Percentiles rank a stretch among this genome's conserved stretches.
Conservation (phyloP, 2,329 filamentous ascomycete species). For the Chalaropsis ovoidea region DNA sequence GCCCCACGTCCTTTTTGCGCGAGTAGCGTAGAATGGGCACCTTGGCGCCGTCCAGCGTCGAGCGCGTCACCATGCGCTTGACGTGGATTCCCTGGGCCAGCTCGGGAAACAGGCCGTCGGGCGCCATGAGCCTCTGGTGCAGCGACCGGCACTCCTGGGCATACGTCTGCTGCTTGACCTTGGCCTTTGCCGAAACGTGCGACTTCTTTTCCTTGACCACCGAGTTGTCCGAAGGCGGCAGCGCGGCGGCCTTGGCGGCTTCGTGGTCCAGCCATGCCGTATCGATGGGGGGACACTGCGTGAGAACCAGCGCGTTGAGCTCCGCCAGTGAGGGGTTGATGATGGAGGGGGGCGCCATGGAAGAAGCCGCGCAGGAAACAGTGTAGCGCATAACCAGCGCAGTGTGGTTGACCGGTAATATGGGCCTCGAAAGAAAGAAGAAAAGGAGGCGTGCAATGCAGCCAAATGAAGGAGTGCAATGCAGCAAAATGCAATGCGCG, state of each 20-base stretch:
- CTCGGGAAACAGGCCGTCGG: constrained; percentile 33
- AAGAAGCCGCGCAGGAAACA: constrained; percentile 1
- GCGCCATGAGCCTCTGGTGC: constrained; percentile 33
- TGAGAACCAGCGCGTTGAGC: constrained; percentile 30
- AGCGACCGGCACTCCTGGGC: constrained; percentile 35
- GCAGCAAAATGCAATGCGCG: not conserved
- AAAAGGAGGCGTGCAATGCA: not conserved
- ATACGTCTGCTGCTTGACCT: constrained; percentile 35
- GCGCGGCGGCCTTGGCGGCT: constrained; percentile 29
- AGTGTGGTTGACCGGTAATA: not conserved
- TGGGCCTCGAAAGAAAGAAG: not conserved
- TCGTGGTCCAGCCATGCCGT: constrained; percentile 37
- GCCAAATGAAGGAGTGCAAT: not conserved
- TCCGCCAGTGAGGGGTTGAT: constrained; percentile 21
- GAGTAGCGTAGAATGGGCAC: constrained; percentile 36
- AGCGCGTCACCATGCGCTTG: constrained; percentile 31
- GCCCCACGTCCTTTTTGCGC: constrained; percentile 24
- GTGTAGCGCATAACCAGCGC: not conserved
- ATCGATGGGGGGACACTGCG: constrained; percentile 34
- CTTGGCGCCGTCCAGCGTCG: constrained; percentile 31
- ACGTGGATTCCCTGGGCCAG: constrained; percentile 33
- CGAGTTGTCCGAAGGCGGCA: constrained; percentile 28
- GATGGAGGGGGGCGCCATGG: constrained; percentile 23
- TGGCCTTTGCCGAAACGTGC: constrained; percentile 23
- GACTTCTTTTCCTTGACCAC: constrained; percentile 30